These are phyloP conservation scores for Gastrodia elata DNA, from an alignment of 106 monocot species.

Conservation along the genomic window DNA sequence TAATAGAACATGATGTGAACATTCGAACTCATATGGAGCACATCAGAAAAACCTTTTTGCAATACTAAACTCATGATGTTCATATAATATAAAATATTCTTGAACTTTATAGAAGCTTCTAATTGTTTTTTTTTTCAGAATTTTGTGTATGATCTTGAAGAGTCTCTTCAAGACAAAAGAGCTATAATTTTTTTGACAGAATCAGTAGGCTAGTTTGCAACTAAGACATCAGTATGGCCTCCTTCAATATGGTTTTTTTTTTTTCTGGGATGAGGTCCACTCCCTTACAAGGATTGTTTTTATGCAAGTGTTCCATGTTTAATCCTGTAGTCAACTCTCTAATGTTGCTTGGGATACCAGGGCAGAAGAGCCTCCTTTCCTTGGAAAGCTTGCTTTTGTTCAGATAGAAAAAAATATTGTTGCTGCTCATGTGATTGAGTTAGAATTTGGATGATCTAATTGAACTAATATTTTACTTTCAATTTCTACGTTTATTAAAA, in stretches of 20 bases:
- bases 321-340: not conserved
- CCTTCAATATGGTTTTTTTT: not conserved
- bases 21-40: too few relatives aligned
- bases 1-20: too few relatives aligned
- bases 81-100: too few relatives aligned
- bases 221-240: not conserved
- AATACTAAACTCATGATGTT: too few relatives aligned
- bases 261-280: not conserved
- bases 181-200: not conserved
- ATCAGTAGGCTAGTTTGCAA: not conserved
- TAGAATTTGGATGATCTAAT: not conserved
- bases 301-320: not conserved
- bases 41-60: too few relatives aligned
- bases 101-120: too few relatives aligned
- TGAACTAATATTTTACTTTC: not conserved
- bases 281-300: not conserved
- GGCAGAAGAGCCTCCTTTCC: not conserved
- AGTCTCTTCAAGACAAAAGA: too few relatives aligned
- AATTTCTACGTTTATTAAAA: not conserved
- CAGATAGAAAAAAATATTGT: not conserved
- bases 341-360: not conserved
- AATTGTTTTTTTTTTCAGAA: too few relatives aligned
- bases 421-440: not conserved
- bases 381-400: not conserved
- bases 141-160: too few relatives aligned